Conservation (phyloP, 352 stramenopile genomes). For the Globisporangium uncinulatum region DNA sequence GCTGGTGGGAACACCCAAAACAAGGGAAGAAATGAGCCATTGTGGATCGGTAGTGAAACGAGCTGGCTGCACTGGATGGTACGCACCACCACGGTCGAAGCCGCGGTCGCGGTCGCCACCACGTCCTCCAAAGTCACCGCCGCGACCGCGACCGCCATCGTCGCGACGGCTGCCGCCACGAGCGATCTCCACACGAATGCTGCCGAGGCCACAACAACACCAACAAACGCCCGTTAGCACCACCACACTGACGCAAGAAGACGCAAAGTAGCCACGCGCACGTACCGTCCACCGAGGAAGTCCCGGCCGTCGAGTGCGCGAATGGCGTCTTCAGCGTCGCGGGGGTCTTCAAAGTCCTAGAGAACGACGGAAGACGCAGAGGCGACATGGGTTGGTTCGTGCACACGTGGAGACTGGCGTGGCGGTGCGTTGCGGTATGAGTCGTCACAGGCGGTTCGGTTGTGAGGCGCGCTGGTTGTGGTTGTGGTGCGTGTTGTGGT, state of each 20-base stretch:
- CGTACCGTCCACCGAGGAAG: conserved; percentile 79
- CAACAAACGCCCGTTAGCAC: conserved; percentile 1
- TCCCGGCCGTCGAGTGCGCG: conserved; percentile 82
- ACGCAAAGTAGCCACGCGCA: not conserved
- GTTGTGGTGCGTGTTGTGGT: not conserved
- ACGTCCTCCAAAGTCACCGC: conserved; percentile 22
- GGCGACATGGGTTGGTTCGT: conserved; percentile 39
- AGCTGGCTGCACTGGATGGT: no score
- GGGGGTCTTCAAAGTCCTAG: conserved; percentile 88
- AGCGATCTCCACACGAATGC: conserved; percentile 78
- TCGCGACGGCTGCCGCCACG: conserved; percentile 64
- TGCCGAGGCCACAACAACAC: conserved; percentile 10
- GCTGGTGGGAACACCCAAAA: not conserved
- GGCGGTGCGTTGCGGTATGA: conserved; percentile 2
- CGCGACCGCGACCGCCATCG: conserved; percentile 30
- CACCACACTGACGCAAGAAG: not conserved
- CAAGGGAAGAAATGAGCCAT: no score
- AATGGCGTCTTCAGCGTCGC: conserved; percentile 83
- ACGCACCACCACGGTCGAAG: conserved; percentile 46
- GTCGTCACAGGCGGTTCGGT: conserved; percentile 16
- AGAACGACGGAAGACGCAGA: conserved; percentile 42
- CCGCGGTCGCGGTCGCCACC: conserved; percentile 33
- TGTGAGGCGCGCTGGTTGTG: not conserved
- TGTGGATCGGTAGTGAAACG: no score
- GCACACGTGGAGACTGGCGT: conserved; percentile 13